A percentile compares a stretch with the other conserved stretches of the same genome.
Evolutionary conservation across 1,139 yeast genomes (phyloP).

Genomic region (Candida mesenterica): DNA sequence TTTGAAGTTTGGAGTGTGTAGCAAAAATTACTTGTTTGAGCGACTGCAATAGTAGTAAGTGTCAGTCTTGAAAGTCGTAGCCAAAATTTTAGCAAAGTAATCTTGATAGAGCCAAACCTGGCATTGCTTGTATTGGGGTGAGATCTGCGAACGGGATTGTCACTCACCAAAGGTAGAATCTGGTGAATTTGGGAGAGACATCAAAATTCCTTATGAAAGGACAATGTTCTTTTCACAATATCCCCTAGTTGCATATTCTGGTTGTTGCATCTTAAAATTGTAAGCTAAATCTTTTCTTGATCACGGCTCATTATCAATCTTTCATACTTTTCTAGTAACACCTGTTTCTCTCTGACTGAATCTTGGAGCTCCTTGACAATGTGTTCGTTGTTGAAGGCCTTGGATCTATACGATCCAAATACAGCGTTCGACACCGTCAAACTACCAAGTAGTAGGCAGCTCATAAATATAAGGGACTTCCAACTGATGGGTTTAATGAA

Average conservation of each 20-base stretch:
- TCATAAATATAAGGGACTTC: slow-evolving; percentile 61
- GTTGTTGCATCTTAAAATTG: no score
- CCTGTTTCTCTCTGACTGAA: not conserved
- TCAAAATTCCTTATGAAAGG: no score
- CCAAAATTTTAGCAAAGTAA: no score
- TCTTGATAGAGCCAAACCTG: no score
- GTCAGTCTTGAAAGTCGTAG: not conserved
- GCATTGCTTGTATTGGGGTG: no score
- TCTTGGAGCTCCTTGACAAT: not conserved
- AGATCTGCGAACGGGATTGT: no score
- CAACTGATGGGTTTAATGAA: slow-evolving; percentile 73
- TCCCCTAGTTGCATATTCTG: no score
- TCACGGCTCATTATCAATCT: no score
- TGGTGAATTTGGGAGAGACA: no score
- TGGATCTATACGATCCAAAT: slow-evolving; percentile 32
- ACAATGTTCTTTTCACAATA: no score
- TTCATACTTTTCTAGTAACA: not conserved
- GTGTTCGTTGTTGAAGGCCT: not conserved
- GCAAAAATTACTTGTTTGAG: slow-evolving; percentile 2
- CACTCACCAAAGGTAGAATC: no score
- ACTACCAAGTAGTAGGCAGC: slow-evolving; percentile 42
- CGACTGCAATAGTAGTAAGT: slow-evolving; percentile 1
- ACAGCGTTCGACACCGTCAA: slow-evolving; percentile 41
- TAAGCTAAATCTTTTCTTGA: no score
- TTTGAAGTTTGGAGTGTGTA: not conserved